Percentiles rank a stretch among this genome's conserved stretches.
Evolutionary conservation across 495 filamentous ascomycete genomes (phyloP).

Genomic region (Immersiella caudata): DNA sequence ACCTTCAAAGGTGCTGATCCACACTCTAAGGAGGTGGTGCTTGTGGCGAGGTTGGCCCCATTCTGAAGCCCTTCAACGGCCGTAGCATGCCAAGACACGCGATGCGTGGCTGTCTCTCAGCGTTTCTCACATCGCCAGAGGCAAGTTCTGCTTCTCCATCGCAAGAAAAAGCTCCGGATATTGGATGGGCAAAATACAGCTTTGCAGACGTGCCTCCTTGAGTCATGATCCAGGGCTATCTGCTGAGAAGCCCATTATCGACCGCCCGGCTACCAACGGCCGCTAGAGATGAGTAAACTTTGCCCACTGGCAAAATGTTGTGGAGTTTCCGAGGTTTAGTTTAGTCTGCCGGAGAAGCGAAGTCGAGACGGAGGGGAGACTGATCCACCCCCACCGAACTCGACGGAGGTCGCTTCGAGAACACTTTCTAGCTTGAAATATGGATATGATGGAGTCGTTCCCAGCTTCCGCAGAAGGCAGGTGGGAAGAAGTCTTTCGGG

Average conservation of each 20-base stretch:
- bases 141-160: too few species aligned
- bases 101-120: too few species aligned
- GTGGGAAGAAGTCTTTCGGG: background rate
- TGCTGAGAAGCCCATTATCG: background rate
- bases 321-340: background rate
- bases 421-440: background rate
- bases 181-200: background rate
- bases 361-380: background rate
- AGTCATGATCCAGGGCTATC: background rate
- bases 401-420: background rate
- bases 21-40: too few species aligned
- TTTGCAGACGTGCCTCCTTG: background rate
- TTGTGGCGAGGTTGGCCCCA: too few species aligned
- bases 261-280: background rate
- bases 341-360: background rate
- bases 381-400: background rate
- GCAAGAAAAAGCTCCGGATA: too few species aligned
- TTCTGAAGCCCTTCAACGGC: too few species aligned
- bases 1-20: too few species aligned
- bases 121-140: too few species aligned
- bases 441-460: background rate
- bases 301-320: background rate
- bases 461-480: background rate
- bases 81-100: too few species aligned
- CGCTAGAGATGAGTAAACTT: background rate